A percentile compares a stretch with the other conserved stretches of the same genome.
phyloP scores from a whole-genome alignment of 768 basidiomycete species.

The Candolleomyces eurysporus region DNA sequence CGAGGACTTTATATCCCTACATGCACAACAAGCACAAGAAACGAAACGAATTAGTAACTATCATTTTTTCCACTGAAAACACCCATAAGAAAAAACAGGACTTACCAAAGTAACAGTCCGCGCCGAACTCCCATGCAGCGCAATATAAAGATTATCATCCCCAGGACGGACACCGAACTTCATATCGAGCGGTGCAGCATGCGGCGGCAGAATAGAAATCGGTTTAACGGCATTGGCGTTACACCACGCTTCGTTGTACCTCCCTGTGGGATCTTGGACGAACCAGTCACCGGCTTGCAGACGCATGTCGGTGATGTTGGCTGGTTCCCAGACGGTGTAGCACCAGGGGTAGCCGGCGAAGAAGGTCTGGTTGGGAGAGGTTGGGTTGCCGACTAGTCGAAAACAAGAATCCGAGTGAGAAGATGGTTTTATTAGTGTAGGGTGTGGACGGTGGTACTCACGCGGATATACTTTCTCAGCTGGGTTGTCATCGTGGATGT shows the following conservation, averaged over 20 bases:
- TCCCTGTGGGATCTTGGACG: conserved; percentile 3
- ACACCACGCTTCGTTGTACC: conserved; percentile 7
- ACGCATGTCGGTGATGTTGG: conserved; percentile 1
- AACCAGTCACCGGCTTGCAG: conserved; percentile 13
- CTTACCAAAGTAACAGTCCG: conserved; percentile 5
- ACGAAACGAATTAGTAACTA: not conserved
- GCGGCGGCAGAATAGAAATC: conserved; percentile 1
- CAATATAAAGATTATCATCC: conserved; percentile 11
- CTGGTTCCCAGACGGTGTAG: conserved; percentile 10
- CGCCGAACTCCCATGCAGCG: conserved; percentile 12
- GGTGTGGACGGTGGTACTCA: not conserved
- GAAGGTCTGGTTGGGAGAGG: not conserved
- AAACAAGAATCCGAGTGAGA: too few relatives aligned
- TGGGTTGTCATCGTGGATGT: conserved; percentile 14
- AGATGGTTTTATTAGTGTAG: not conserved
- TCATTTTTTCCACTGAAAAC: not conserved
- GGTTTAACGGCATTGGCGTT: not conserved
- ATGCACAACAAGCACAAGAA: not conserved
- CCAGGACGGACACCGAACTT: conserved; percentile 3
- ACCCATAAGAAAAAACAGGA: not conserved
- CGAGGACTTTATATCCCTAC: conserved; percentile 6
- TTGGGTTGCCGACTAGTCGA: conserved; percentile 8
- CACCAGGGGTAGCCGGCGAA: conserved; percentile 14
- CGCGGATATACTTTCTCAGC: conserved; percentile 9
- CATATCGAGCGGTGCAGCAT: conserved; percentile 9